Evolutionary conservation across 768 basidiomycete species (phyloP).

Genomic region (Leccinellum luteum): DNA sequence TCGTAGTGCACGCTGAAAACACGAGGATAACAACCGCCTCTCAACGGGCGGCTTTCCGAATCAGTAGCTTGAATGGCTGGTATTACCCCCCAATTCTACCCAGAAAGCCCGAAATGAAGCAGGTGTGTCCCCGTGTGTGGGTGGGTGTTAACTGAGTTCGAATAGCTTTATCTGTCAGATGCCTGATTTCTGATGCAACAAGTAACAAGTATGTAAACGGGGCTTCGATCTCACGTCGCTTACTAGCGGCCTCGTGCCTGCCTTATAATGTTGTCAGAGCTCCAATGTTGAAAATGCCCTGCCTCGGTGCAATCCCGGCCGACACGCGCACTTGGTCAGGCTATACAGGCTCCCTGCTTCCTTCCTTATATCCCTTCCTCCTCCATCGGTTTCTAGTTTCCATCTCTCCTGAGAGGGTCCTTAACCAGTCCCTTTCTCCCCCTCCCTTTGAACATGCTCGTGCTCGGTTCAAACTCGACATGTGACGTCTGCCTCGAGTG

Average conservation of each 20-base stretch:
- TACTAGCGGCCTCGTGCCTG: constrained; percentile 33
- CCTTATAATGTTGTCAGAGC: constrained; percentile 32
- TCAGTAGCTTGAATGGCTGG: neutral
- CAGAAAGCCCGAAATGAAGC: constrained; percentile 30
- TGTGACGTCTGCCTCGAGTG: constrained; percentile 77
- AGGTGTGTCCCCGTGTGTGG: neutral
- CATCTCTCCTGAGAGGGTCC: constrained; percentile 25
- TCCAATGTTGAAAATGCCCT: constrained; percentile 20
- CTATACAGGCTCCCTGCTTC: constrained; percentile 9
- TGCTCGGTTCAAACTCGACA: constrained; percentile 57
- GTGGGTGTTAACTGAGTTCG: constrained; percentile 18
- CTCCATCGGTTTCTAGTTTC: constrained; percentile 5
- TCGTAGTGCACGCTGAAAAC: constrained; percentile 19
- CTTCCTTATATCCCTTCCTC: constrained; percentile 21
- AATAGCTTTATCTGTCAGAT: constrained; percentile 17
- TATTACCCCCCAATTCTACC: constrained; percentile 15
- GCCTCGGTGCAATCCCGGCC: constrained; percentile 20
- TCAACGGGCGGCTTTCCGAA: constrained; percentile 12
- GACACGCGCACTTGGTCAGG: constrained; percentile 34
- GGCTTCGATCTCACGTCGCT: constrained; percentile 33
- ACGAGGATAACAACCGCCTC: constrained; percentile 24
- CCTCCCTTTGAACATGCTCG: constrained; percentile 51
- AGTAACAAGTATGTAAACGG: constrained; percentile 17
- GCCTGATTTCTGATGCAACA: constrained; percentile 14
- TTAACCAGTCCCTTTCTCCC: constrained; percentile 32